Base-by-base conservation (phyloP, 495 filamentous ascomycete species). In the Talaromyces wortmannii region DNA sequence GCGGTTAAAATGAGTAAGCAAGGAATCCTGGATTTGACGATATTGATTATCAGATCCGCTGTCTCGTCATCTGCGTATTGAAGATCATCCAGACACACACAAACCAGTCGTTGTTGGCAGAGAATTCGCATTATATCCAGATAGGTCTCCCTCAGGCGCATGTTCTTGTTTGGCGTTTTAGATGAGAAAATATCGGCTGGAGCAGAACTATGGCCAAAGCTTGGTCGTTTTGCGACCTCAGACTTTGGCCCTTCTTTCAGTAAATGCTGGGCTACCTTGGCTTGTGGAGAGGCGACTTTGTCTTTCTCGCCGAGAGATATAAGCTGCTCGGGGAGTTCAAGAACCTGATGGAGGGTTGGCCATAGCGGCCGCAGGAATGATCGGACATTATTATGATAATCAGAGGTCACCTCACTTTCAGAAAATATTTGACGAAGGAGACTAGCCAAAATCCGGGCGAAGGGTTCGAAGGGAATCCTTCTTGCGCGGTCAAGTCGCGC, bases 371-470 rank as follows among this genome's bases (percentile, higher is more conserved):
- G 82, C 47, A 92, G 79, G 52, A 87, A 88, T 17, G 80, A 75
- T 54, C 89, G 84, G 15, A 96, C 68, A 48, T 76, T 78, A 53
- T 87, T 80, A 57, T 96, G 91, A 60, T 95, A 94, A 4, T 87
- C 79, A 0, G 88, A 95, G 2, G 84, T 84, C 2, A 92, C 86
- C 68, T 95, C 88, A 52, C 85, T 85, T 64, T 96, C 91, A 0
- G 90, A 92, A 72, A 92, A 95, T 7, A 95, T 91, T 61, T 96
- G 91, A 49, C 90, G 87, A 58, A 96, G 88, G 5, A 95, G 72
- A 42, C 87, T 91, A 6, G 88, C 88, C 56, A 95, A 72, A 2
- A 92, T 72, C 61, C 86, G 88, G 3, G 94, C 76, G 42, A 95
- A 80, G 0, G 91, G 89, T 31, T 91, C 90, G 64, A 92, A 96